Base-by-base conservation (phyloP, 106 monocot genomes). In the Amphibolis antarctica region DNA sequence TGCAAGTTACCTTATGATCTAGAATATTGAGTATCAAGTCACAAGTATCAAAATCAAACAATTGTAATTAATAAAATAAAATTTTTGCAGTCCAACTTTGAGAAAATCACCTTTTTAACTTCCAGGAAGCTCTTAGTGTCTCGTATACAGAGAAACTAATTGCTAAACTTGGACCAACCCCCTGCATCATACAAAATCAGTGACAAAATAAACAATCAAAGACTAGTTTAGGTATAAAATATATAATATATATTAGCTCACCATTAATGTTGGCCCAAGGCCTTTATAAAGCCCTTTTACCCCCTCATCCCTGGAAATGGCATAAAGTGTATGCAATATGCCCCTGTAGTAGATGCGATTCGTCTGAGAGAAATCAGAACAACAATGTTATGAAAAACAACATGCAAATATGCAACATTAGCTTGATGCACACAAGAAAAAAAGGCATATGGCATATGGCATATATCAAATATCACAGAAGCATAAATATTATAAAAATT, bases 261-360 rank as follows among this genome's bases (percentile, higher is more conserved):
- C 91, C 65, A 92, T 59, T 57, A 92, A 75, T 62, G 91, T 83
- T 63, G 86, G 79, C 25, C 91, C 91, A 69, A 92, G 91, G 29
- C 91, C 91, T 59, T 83, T 92, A 66, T 92, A 92, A 23, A 92
- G 63, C 15, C 91, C 91, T 64, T 65, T 79, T 21, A 79, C 10
- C 21, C 91, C 91, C 68, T 92, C 91, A 56, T 92, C 91, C 76
- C 79, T 86, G 75, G 81, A 86, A 42, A 92, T 92, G 55, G 91
- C 59, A 69, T 59, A 61, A 57, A 92, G 71, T 51, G 91, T 60
- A 86, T 86, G 83, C 20, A 60, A 76, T 53, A 92, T 92, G 57
- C 91, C 91, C 72, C 70, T 76, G 69, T 92, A 92, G 45, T 92
- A 92, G 12, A 81, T 58, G 31, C 28, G 60, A 12, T 79, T 92